Evolutionary conservation across 2,329 filamentous ascomycete genomes (phyloP), one percentile per base, ranked within the genome.

Genomic region (Rachicladosporium sp.): DNA sequence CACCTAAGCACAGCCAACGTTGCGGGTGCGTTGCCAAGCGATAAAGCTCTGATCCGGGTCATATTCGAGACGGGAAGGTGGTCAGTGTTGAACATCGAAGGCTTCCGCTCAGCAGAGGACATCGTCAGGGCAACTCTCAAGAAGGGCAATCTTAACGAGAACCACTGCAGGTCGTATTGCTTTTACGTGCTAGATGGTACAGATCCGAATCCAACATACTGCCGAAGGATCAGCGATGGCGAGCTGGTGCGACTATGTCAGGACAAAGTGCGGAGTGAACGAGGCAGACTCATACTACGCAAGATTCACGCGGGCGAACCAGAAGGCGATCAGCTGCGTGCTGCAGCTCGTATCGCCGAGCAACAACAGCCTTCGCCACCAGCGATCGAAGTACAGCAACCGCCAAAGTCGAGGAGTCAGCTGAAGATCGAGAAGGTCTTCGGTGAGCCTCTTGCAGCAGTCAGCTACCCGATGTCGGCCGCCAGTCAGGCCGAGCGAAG

Each of bases 231-330:
- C 31, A 80, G 80, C 29, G 91, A 98, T 53, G 80, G 78, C 4
- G 91, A 98, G 58, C 68, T 98, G 8, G 83, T 91, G 72, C 79
- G 85, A 44, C 84, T 96, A 40, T 93, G 93, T 61, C 87, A 86
- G 53, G 87, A 94, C 51, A 75, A 80, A 46, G 82, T 78, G 45
- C 77, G 87, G 38, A 81, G 85, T 2, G 91, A 98, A 61, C 76
- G 91, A 45, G 91, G 91, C 49, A 78, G 91, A 15, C 69, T 98
- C 31, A 96, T 98, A 45, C 69, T 98, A 11, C 73, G 89, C 45
- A 88, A 91, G 55, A 88, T 94, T n/a, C 86, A 91, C 44, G 80
- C 84, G 13, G 89, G 87, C 10, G 86, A 93, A 55, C 91, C 91
- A 1, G 86, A 89, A 34, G 75, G 82, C 36, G 77, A 88, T 10